Base-by-base conservation (phyloP, 208 protist genomes). In the Acanthamoeba sp. region DNA sequence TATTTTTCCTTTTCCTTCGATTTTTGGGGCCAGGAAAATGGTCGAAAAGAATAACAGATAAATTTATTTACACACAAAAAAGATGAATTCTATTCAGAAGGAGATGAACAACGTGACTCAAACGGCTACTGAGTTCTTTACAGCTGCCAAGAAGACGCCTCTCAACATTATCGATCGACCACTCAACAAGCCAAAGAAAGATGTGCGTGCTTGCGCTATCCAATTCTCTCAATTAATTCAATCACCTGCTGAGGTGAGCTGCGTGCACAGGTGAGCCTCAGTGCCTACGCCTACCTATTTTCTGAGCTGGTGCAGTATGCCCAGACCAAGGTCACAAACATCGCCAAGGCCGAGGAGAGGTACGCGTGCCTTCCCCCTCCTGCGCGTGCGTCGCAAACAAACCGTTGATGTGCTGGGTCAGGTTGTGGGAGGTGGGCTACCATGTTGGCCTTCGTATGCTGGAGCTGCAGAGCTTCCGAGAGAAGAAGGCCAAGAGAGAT, bases 251-350 rank as follows among this genome's bases (percentile, higher is more conserved):
- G 59, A 9, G 5, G 0, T 36, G n/a, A 36, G 34, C n/a, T 76
- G 9, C 27, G 36, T 42, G 29, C 24, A 3, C 55, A 96, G 94
- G 95, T 97, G 16, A 95, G 92, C 85, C 55, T 96, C 29, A 96
- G 94, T 55, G 95, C 97, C 2, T 98, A 97, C 80, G 91, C 96
- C 38, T 97, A 97, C 50, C n/a, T 98, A 1, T 98, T 98, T 50
- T 97, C 97, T 20, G 97, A 98, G 87, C 84, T 97, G 32, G 95
- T 98, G 4, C 97, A 98, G 80, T 98, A 98, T 55, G 95, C 88
- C 34, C 97, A 97, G 93, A 94, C 73, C 73, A 94, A 96, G 55
- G 94, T 96, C 5, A 95, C 96, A 55, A 94, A 94, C 36, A 95
- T 95, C 40, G 73, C 95, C 66, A 96, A 96, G 91, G 66, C 97